Conservation (phyloP, 2,329 filamentous ascomycete genomes). For the Helotiales sp. region DNA sequence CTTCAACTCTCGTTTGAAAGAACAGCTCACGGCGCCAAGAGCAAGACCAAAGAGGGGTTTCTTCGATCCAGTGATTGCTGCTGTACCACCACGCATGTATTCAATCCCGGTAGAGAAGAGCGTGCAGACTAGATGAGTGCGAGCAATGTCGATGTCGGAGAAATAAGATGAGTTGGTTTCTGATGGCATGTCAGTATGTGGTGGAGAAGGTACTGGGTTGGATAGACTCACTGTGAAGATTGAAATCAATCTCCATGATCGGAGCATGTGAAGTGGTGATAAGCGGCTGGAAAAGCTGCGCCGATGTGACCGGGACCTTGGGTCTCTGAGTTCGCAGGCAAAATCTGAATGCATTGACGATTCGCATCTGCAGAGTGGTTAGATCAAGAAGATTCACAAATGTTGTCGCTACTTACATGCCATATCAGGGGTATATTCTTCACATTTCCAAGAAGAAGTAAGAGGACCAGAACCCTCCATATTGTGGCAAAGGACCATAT, state of each 20-base stretch:
- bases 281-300: slow-evolving; percentile 66
- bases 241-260: slow-evolving; percentile 72
- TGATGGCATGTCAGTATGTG: slow-evolving; percentile 2
- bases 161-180: slow-evolving; percentile 74
- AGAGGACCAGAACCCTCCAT: slow-evolving; percentile 43
- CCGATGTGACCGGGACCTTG: slow-evolving; percentile 49
- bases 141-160: slow-evolving; percentile 69
- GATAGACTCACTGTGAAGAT: slow-evolving; percentile 60
- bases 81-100: slow-evolving; percentile 43
- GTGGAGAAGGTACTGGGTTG: background rate
- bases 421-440: slow-evolving; percentile 66
- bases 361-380: slow-evolving; percentile 39
- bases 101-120: slow-evolving; percentile 46
- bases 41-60: slow-evolving; percentile 43
- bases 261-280: slow-evolving; percentile 66
- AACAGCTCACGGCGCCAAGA: slow-evolving; percentile 61
- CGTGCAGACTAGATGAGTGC: slow-evolving; percentile 65
- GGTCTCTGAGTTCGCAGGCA: slow-evolving; percentile 50
- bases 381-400: background rate
- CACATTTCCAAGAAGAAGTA: slow-evolving; percentile 56
- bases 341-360: slow-evolving; percentile 50
- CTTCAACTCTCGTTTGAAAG: slow-evolving; percentile 73
- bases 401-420: slow-evolving; percentile 55
- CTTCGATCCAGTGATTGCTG: slow-evolving; percentile 40
- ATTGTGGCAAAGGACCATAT: slow-evolving; percentile 39